These are phyloP conservation scores for Sisymbrium irio DNA, from an alignment of 345 rosid species.

Conservation along the genomic window DNA sequence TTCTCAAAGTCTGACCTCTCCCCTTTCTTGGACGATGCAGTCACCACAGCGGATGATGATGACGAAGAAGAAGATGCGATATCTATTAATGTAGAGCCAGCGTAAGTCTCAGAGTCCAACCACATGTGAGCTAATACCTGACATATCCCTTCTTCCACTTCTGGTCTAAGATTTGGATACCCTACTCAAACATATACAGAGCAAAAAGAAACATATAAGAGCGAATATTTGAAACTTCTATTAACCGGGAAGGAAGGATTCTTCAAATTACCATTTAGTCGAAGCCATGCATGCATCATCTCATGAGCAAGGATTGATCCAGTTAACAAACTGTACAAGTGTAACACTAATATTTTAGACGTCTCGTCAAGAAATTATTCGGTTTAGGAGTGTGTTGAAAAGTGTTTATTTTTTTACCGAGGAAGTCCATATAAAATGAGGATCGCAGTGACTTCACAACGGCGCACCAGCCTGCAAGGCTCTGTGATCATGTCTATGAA, in stretches of 20 bases:
- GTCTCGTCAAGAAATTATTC: background rate
- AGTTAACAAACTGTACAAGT: constrained; percentile 69
- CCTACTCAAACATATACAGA: constrained; percentile 43
- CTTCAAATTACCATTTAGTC: constrained; percentile 66
- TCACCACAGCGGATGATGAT: constrained; percentile 43
- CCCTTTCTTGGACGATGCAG: constrained; percentile 78
- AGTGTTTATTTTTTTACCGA: constrained; percentile 44
- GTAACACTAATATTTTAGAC: background rate
- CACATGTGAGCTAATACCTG: constrained; percentile 97
- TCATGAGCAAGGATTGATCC: constrained; percentile 98
- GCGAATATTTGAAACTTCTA: background rate
- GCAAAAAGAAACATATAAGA: background rate
- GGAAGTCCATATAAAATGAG: constrained; percentile 93
- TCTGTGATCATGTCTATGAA: constrained; percentile 71
- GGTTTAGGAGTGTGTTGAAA: background rate
- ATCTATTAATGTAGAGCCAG: constrained; percentile 31
- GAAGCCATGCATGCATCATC: constrained; percentile 99
- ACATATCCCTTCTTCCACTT: constrained; percentile 98
- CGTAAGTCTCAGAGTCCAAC: constrained; percentile 85
- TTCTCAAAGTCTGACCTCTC: constrained; percentile 85
- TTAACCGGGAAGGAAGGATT: background rate
- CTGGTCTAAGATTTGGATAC: constrained; percentile 77
- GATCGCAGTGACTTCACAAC: constrained; percentile 97
- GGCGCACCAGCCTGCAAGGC: constrained; percentile 74
- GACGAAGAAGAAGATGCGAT: constrained; percentile 56